phyloP scores from a whole-genome alignment of 495 filamentous ascomycete genomes.

The Penicillium ucsense region DNA sequence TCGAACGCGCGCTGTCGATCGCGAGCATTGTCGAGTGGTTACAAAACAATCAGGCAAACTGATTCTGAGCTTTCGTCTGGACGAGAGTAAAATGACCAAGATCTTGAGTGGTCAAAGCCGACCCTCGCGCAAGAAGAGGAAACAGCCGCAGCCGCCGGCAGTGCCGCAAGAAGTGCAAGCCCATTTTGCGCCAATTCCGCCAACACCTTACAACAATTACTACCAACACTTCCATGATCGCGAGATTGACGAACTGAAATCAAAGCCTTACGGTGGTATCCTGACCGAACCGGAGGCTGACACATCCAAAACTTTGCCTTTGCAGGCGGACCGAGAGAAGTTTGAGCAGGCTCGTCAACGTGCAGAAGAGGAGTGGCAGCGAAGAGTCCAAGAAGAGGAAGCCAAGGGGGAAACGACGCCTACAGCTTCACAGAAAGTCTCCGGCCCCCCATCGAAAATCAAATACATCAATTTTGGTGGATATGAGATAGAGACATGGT shows the following conservation, averaged over 20 bases:
- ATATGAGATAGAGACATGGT: slow-evolving; percentile 98
- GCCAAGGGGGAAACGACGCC: slow-evolving; percentile 36
- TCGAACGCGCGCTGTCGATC: slow-evolving; percentile 25
- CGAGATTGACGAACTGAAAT: slow-evolving; percentile 78
- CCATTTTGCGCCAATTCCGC: slow-evolving; percentile 37
- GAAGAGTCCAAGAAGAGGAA: slow-evolving; percentile 42
- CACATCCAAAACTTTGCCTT: slow-evolving; percentile 77
- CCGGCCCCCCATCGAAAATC: slow-evolving; percentile 86
- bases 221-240: slow-evolving; percentile 81
- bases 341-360: slow-evolving; percentile 83
- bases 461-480: slow-evolving; percentile 97
- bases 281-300: slow-evolving; percentile 82
- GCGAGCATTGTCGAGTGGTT: slow-evolving; percentile 28
- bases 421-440: slow-evolving; percentile 53
- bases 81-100: slow-evolving; percentile 45
- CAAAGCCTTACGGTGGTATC: slow-evolving; percentile 93
- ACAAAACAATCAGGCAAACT: slow-evolving; percentile 34
- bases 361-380: slow-evolving; percentile 86
- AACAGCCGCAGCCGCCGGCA: slow-evolving; percentile 26
- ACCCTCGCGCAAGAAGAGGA: slow-evolving; percentile 26
- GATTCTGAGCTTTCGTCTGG: slow-evolving; percentile 50
- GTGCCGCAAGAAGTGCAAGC: slow-evolving; percentile 26
- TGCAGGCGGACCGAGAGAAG: slow-evolving; percentile 62
- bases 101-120: slow-evolving; percentile 40
- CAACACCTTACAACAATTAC: slow-evolving; percentile 46